Conservation (phyloP, 768 basidiomycete genomes). For the Tricholoma bakamatsutake region DNA sequence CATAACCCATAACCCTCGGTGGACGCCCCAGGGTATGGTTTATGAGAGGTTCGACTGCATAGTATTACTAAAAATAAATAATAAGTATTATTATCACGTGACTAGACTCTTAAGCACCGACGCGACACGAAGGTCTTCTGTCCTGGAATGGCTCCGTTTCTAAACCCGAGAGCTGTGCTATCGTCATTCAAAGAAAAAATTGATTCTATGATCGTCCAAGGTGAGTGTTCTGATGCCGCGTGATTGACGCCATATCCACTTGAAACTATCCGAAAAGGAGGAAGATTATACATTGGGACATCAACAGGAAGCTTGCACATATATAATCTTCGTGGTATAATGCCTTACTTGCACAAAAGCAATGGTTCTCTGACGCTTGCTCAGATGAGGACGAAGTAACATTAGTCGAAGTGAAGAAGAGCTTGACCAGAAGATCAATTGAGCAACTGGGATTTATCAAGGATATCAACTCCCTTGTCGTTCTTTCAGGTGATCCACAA, state of each 20-base stretch:
- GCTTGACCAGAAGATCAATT: constrained; percentile 60
- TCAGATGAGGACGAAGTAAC: constrained; percentile 30
- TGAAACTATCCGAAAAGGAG: constrained; percentile 30
- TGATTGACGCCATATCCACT: background rate
- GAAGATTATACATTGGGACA: constrained; percentile 60
- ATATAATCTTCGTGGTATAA: constrained; percentile 45
- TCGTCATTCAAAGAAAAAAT: constrained; percentile 41
- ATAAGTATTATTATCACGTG: background rate
- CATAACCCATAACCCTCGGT: too few species aligned
- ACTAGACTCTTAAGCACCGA: too few species aligned
- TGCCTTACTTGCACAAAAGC: background rate
- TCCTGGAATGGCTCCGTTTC: constrained; percentile 26
- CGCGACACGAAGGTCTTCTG: background rate
- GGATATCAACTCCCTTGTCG: constrained; percentile 79
- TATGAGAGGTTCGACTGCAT: too few species aligned
- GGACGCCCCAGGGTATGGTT: too few species aligned
- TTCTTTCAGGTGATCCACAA: constrained; percentile 65
- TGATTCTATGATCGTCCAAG: constrained; percentile 39
- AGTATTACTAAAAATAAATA: too few species aligned
- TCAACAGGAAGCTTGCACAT: constrained; percentile 48
- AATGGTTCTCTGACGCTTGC: background rate
- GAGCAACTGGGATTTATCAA: constrained; percentile 86
- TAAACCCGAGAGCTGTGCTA: constrained; percentile 21
- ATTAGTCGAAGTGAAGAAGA: constrained; percentile 62
- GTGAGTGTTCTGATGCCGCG: constrained; percentile 15